Conservation (phyloP, 352 stramenopile genomes). For the Phytophthora tubulina region DNA sequence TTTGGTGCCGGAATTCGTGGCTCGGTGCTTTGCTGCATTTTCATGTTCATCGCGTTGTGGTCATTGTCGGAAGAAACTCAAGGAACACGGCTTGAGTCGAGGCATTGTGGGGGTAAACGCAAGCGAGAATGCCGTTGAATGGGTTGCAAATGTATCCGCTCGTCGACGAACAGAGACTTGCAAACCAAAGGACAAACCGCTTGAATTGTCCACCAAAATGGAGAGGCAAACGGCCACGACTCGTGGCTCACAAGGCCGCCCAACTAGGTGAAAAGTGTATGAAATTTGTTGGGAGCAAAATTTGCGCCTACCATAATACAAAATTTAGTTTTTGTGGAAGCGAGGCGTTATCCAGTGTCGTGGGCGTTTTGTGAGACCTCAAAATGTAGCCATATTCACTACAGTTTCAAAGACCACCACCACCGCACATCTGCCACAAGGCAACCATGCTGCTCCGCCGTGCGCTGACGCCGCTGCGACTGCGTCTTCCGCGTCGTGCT, state of each 20-base stretch:
- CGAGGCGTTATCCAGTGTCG: no score
- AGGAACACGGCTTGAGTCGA: conserved; percentile 4
- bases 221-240: neutral
- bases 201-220: conserved; percentile 14
- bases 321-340: no score
- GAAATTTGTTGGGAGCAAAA: no score
- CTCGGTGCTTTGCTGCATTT: conserved; percentile 26
- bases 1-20: conserved; percentile 23
- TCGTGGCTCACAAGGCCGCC: neutral
- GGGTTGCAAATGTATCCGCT: neutral
- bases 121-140: conserved; percentile 2
- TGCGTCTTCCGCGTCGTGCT: conserved; percentile 6
- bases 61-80: conserved; percentile 8
- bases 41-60: neutral
- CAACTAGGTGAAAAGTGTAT: no score
- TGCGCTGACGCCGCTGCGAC: neutral
- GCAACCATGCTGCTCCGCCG: conserved; percentile 20
- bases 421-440: neutral
- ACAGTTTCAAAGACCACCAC: no score
- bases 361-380: neutral
- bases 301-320: no score
- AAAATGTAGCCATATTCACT: neutral
- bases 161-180: conserved; percentile 7
- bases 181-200: neutral
- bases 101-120: conserved; percentile 10